Evolutionary conservation across 805 yeast species (phyloP).

Genomic region (Tetrapisispora namnaoensis): DNA sequence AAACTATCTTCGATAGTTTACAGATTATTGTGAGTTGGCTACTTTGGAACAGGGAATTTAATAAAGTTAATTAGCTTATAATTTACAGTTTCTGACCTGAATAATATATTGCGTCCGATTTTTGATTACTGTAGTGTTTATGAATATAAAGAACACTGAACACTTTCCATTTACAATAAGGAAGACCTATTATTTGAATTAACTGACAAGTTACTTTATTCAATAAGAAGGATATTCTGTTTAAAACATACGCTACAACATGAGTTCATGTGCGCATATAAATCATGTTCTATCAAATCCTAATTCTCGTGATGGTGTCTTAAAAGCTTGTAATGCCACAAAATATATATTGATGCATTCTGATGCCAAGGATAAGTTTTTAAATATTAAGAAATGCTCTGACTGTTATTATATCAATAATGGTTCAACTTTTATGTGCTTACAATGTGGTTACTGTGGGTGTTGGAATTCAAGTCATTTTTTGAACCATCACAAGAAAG

Average conservation of each 20-base stretch:
- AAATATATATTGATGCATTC: slow-evolving; percentile 18
- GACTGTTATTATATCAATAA: slow-evolving; percentile 24
- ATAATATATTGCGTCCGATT: neutral
- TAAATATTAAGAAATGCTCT: slow-evolving; percentile 21
- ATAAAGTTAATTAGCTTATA: neutral
- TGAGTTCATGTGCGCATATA: slow-evolving; percentile 26
- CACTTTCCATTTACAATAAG: too few species aligned
- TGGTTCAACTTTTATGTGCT: slow-evolving; percentile 46
- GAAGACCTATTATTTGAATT: too few species aligned
- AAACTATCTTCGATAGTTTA: too few species aligned
- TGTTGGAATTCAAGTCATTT: slow-evolving; percentile 48
- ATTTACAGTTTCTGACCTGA: neutral
- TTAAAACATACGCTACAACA: slow-evolving; percentile 3
- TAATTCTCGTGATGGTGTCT: slow-evolving; percentile 20
- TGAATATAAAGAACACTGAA: too few species aligned
- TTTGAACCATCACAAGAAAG: slow-evolving; percentile 35
- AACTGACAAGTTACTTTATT: too few species aligned
- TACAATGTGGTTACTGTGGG: slow-evolving; percentile 71
- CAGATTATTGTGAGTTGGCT: too few species aligned
- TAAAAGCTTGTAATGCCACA: slow-evolving; percentile 22
- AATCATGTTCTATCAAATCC: slow-evolving; percentile 27
- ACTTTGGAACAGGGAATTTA: neutral
- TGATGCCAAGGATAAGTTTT: slow-evolving; percentile 10
- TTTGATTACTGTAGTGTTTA: too few species aligned
- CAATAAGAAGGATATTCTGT: too few species aligned